A percentile compares a stretch with the other conserved stretches of the same genome.
These are phyloP conservation scores for Botrytis galanthina DNA, from an alignment of 2,329 filamentous ascomycete genomes.

Conservation along the genomic window DNA sequence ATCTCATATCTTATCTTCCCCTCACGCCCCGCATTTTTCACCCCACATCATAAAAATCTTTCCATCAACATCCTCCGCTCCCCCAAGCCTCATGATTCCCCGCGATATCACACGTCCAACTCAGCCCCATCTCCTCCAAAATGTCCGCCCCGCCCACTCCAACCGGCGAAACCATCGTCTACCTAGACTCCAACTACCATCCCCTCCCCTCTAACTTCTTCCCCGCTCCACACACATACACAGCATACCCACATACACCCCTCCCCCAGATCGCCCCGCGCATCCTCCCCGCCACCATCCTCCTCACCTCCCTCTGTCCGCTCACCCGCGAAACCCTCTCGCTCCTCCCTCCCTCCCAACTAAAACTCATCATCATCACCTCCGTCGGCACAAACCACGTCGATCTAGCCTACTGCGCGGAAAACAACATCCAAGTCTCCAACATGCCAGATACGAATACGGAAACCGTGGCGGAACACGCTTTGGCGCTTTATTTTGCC, in stretches of 20 bases:
- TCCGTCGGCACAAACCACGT: conserved; percentile 12
- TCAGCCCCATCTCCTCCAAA: background rate
- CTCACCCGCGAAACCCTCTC: background rate
- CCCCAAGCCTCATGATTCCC: background rate
- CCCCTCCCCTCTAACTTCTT: background rate
- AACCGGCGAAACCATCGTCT: background rate
- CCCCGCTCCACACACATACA: background rate
- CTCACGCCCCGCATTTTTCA: background rate
- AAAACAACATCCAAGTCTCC: background rate
- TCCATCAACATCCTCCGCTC: background rate
- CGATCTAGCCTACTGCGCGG: background rate
- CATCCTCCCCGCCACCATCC: background rate
- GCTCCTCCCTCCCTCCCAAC: background rate
- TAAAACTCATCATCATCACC: conserved; percentile 15
- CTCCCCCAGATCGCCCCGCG: background rate
- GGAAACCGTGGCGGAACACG: background rate
- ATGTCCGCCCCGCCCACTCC: background rate
- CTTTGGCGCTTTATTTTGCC: conserved; percentile 1
- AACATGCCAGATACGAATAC: conserved; percentile 8
- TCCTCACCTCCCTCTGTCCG: background rate
- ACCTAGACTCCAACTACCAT: conserved; percentile 6
- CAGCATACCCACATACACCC: background rate
- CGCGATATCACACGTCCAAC: background rate
- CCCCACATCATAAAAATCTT: background rate
- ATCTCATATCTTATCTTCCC: background rate